Percentiles rank a stretch among this genome's conserved stretches.
These are phyloP conservation scores for Neofusicoccum cordaticola DNA, from an alignment of 2,329 filamentous ascomycete species.

Conservation along the genomic window DNA sequence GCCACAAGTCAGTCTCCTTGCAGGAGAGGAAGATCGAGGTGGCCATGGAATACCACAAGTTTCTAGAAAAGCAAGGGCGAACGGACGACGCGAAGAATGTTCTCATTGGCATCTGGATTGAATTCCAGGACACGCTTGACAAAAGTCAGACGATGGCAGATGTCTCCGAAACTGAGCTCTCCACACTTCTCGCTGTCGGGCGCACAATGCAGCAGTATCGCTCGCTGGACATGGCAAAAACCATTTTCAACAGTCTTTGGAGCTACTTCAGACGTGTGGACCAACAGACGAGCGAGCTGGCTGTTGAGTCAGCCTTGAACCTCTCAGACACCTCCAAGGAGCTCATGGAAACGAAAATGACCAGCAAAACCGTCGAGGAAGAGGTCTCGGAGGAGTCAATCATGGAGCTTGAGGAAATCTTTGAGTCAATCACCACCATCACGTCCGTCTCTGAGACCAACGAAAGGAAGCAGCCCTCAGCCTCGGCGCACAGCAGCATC, in stretches of 20 bases:
- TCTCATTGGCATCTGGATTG: not conserved
- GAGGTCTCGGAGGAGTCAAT: not conserved
- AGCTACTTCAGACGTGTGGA: constrained; percentile 37
- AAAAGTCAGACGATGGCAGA: no score
- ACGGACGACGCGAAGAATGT: not conserved
- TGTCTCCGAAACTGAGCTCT: not conserved
- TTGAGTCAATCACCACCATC: constrained; percentile 21
- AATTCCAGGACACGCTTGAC: not conserved
- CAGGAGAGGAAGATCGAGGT: constrained; percentile 6
- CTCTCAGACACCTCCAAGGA: constrained; percentile 16
- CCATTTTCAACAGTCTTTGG: constrained; percentile 42
- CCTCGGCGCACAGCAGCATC: constrained; percentile 22
- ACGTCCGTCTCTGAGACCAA: constrained; percentile 17
- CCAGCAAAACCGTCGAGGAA: not conserved
- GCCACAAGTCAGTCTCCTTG: not conserved
- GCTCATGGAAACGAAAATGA: not conserved
- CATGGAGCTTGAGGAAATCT: constrained; percentile 21
- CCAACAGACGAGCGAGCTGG: constrained; percentile 22
- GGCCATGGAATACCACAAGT: not conserved
- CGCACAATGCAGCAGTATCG: not conserved
- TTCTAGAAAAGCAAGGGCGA: not conserved
- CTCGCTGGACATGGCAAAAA: not conserved
- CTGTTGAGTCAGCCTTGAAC: constrained; percentile 23
- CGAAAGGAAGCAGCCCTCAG: constrained; percentile 22
- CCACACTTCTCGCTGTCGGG: constrained; percentile 26